These are phyloP conservation scores for Terfezia boudieri DNA, from an alignment of 495 filamentous ascomycete genomes.

Conservation along the genomic window DNA sequence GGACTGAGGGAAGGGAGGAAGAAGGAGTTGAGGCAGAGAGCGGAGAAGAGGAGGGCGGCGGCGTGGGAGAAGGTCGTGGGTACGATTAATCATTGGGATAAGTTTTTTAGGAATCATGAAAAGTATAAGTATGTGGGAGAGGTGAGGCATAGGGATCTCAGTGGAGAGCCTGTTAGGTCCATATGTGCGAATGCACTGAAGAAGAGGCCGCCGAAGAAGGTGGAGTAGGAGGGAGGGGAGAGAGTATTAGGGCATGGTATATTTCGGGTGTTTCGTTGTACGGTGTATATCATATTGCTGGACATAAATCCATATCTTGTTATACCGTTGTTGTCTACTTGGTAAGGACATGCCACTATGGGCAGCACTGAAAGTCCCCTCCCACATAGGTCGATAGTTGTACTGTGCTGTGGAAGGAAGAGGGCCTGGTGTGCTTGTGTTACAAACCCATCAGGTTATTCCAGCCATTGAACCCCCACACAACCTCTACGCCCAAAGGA, in stretches of 20 bases:
- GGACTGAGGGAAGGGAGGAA: constrained; percentile 22
- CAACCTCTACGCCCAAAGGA: too few relatives aligned
- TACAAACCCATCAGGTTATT: too few relatives aligned
- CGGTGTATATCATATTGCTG: too few relatives aligned
- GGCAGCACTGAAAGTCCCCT: too few relatives aligned
- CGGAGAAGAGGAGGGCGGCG: constrained; percentile 24
- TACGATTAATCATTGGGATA: constrained; percentile 40
- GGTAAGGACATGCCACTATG: too few relatives aligned
- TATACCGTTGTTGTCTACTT: too few relatives aligned
- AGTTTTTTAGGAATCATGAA: constrained; percentile 54
- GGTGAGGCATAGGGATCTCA: constrained; percentile 24
- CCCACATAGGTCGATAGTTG: too few relatives aligned
- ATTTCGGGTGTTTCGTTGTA: too few relatives aligned
- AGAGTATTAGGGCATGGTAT: neutral
- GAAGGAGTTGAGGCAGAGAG: constrained; percentile 21
- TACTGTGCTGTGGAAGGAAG: too few relatives aligned
- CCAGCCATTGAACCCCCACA: too few relatives aligned
- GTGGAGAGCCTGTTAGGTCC: constrained; percentile 21
- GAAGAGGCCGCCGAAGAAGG: constrained; percentile 15
- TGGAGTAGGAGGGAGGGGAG: neutral
- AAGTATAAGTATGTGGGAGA: constrained; percentile 55
- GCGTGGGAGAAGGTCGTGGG: constrained; percentile 41
- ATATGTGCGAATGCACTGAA: constrained; percentile 25
- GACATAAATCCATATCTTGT: too few relatives aligned
- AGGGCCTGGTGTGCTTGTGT: too few relatives aligned